Evolutionary conservation across 108 stramenopile species (phyloP), one percentile per base, ranked within the genome.

Genomic region (Bacterosira constricta): DNA sequence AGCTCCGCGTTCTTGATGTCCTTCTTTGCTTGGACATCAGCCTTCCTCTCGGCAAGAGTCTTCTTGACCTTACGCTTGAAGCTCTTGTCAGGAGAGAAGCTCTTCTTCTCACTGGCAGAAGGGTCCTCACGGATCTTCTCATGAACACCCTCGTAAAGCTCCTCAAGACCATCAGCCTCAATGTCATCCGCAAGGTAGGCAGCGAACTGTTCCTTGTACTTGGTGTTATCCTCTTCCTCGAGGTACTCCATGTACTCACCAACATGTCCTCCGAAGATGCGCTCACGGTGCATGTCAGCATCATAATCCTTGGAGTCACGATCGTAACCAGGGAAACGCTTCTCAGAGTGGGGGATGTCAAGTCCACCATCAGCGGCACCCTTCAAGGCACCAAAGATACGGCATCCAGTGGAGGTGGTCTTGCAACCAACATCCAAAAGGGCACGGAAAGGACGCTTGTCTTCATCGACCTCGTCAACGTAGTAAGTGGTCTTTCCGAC

Each of bases 301-400:
- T 98, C 98, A 87, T 97, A 98, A 63, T 92, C 88, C 89, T 97
- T 98, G 74, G 94, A 73, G 63, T 99, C 98, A 63, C 93, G 90
- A 82, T 97, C 98, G 81, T 98, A 99, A 45, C 99, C 99, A 39
- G 99, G 98, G 95, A 99, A 99, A 65, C 97, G 92, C 91, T 99
- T 99, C 70, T 96, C 88, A 83, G 84, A 89, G 83, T 99, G 98
- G 61, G 98, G 98, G 62, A 99, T 82, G 75, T 98, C 98, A 7
- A 99, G 82, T 60, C 99, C 99, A 74, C 97, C 99, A 83, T 98
- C 99, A 29, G 95, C 89, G 59, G 98, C 99, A 26, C 99, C 99
- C 97, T 99, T 98, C 70, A 99, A 84, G 49, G 96, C 96, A 30
- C 96, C 98, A 76, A 98, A 98, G 83, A 98, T 85, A 68, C 96